Conservation (phyloP, 257 asterid genomes). For the Henckelia pumila region DNA sequence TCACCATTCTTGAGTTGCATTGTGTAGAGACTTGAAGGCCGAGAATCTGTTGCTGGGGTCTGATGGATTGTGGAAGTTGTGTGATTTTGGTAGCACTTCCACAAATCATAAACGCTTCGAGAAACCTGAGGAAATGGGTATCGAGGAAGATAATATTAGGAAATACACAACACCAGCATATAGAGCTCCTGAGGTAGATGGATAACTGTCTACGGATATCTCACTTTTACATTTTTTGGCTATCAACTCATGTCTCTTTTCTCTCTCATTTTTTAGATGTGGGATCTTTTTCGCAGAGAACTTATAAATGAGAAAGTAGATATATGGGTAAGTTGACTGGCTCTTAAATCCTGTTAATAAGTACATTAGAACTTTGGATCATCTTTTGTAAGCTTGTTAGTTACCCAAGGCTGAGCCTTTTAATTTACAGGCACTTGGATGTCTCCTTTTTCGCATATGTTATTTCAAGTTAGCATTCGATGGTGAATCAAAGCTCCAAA, state of each 20-base stretch:
- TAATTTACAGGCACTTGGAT: constrained; percentile 85
- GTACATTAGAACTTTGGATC: constrained; percentile 9
- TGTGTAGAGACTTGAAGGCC: constrained; percentile 84
- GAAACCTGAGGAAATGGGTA: constrained; percentile 98
- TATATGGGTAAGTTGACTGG: constrained; percentile 78
- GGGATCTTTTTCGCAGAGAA: constrained; percentile 93
- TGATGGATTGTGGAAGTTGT: constrained; percentile 93
- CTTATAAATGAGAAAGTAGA: constrained; percentile 90
- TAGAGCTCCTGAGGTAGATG: constrained; percentile 96
- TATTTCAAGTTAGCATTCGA: constrained; percentile 93
- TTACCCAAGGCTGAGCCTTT: constrained; percentile 18
- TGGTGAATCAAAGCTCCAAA: constrained; percentile 98
- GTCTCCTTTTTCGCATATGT: constrained; percentile 92
- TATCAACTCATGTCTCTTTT: constrained; percentile 43
- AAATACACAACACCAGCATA: constrained; percentile 98
- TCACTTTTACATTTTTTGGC: constrained; percentile 29
- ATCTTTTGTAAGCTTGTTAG: constrained; percentile 9
- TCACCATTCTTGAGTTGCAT: constrained; percentile 34
- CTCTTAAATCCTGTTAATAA: constrained; percentile 15
- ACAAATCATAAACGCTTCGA: constrained; percentile 96
- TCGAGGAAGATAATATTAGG: constrained; percentile 95
- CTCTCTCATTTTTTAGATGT: constrained; percentile 70
- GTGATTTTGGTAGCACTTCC: constrained; percentile 93
- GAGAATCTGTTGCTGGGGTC: constrained; percentile 94
- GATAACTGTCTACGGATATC: constrained; percentile 34